These are phyloP conservation scores for Bullera alba DNA, from an alignment of 768 basidiomycete species.

Conservation along the genomic window DNA sequence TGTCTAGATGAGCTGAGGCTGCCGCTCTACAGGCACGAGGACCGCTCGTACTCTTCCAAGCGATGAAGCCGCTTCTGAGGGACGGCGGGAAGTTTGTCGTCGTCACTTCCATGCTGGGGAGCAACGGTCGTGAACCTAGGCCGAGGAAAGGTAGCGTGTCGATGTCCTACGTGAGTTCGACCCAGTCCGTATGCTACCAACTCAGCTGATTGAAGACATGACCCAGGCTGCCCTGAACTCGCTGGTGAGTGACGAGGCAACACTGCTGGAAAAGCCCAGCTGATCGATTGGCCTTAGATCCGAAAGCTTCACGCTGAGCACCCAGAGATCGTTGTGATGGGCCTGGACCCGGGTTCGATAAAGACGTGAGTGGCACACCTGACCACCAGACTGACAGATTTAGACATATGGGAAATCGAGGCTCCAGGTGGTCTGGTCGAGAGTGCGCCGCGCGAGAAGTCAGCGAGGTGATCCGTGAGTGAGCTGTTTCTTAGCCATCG, in stretches of 20 bases:
- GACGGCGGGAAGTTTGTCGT: not conserved
- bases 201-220: not conserved
- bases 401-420: no score
- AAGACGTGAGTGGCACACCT: no score
- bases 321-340: not conserved
- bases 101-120: not conserved
- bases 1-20: not conserved
- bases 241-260: not conserved
- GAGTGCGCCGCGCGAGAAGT: no score
- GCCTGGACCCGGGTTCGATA: not conserved
- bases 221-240: not conserved
- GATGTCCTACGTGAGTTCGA: not conserved
- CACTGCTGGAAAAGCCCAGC: not conserved
- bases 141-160: not conserved
- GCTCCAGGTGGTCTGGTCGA: no score
- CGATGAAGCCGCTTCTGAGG: not conserved
- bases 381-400: no score
- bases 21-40: not conserved
- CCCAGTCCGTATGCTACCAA: no score
- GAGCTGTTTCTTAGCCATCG: no score
- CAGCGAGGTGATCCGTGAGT: no score
- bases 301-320: not conserved
- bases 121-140: not conserved
- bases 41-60: not conserved
- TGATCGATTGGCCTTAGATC: not conserved